A percentile compares a stretch with the other conserved stretches of the same genome.
Evolutionary conservation across 257 asterid genomes (phyloP).

Genomic region (Solanum neorickii): DNA sequence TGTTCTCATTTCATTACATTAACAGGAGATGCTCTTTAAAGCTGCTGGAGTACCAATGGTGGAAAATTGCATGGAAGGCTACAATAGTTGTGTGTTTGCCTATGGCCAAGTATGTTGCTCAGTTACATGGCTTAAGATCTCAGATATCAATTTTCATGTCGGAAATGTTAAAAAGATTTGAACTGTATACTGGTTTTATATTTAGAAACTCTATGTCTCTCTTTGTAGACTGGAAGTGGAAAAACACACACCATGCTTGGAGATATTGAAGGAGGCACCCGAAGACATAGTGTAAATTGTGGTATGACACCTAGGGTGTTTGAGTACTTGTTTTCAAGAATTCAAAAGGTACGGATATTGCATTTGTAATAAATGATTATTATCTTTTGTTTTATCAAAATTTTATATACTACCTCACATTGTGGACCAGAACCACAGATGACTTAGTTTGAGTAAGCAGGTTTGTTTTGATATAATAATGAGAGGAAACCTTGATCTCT

Average conservation of each 20-base stretch:
- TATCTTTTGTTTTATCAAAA: background rate
- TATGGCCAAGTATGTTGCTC: slow-evolving; percentile 78
- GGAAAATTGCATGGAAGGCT: slow-evolving; percentile 93
- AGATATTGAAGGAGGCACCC: slow-evolving; percentile 89
- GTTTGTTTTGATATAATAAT: background rate
- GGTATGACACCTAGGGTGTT: slow-evolving; percentile 98
- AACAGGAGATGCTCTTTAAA: slow-evolving; percentile 84
- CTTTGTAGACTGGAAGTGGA: slow-evolving; percentile 88
- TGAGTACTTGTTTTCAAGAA: slow-evolving; percentile 88
- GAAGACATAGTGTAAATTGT: slow-evolving; percentile 87
- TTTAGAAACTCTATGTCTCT: background rate
- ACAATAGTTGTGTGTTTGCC: slow-evolving; percentile 98
- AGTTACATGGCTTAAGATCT: background rate
- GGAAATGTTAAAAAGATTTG: background rate
- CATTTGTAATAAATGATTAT: background rate
- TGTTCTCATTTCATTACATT: slow-evolving; percentile 4
- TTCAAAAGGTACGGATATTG: slow-evolving; percentile 53
- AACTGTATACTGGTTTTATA: background rate
- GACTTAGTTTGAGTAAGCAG: background rate
- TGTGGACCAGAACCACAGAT: background rate
- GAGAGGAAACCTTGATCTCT: background rate
- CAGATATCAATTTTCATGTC: background rate
- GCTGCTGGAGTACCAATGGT: slow-evolving; percentile 94
- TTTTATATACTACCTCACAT: background rate
- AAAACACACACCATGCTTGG: slow-evolving; percentile 99